Evolutionary conservation across 1,284 basidiomycete species (phyloP).

Genomic region (Cryptococcus wingfieldii): DNA sequence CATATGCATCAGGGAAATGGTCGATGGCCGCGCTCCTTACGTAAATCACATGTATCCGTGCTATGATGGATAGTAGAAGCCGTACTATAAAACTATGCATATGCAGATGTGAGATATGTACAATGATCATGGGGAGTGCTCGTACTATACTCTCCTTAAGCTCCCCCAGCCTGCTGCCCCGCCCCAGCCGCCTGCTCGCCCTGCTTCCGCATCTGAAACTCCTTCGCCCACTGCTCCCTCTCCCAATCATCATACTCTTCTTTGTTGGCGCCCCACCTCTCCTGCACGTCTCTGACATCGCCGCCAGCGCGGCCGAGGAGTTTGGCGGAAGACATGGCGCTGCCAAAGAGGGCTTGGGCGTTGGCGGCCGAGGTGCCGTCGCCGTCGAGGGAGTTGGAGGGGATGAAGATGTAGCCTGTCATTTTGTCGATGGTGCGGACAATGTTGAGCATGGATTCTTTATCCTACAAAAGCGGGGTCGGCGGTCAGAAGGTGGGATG

Average conservation of each 20-base stretch:
- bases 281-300: slow-evolving; percentile 75
- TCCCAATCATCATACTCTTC: slow-evolving; percentile 76
- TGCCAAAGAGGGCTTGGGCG: slow-evolving; percentile 60
- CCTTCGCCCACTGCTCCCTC: slow-evolving; percentile 51
- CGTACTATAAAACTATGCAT: too few species aligned
- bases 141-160: too few species aligned
- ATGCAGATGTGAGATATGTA: too few species aligned
- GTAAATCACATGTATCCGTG: too few species aligned
- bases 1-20: background rate
- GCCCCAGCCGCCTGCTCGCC: too few species aligned
- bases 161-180: too few species aligned
- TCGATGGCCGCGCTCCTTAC: too few species aligned
- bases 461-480: slow-evolving; percentile 60
- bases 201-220: slow-evolving; percentile 36
- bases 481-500: background rate
- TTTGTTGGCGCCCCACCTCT: slow-evolving; percentile 76
- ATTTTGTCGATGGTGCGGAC: slow-evolving; percentile 78
- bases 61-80: too few species aligned
- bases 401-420: slow-evolving; percentile 80
- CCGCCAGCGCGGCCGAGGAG: slow-evolving; percentile 48
- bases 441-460: slow-evolving; percentile 84
- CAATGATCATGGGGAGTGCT: too few species aligned
- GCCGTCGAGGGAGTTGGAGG: slow-evolving; percentile 52
- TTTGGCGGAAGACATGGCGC: slow-evolving; percentile 58
- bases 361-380: slow-evolving; percentile 60